Base-by-base conservation (phyloP, 768 basidiomycete genomes). In the Lactarius quietus region DNA sequence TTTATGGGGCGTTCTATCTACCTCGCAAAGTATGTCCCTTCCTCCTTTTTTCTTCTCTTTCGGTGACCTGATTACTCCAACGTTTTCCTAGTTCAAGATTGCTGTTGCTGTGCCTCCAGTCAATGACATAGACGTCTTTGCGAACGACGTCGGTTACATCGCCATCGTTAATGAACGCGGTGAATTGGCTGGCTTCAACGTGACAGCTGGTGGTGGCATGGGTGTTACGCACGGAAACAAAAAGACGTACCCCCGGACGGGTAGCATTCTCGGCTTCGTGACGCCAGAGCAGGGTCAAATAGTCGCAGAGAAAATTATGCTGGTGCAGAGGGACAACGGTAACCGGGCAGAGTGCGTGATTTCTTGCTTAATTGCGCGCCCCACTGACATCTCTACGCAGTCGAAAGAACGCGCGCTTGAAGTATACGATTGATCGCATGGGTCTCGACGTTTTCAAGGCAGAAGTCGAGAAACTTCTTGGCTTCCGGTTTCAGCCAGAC, bases 201-300 rank as follows among this genome's bases (percentile, higher is more conserved):
- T 99, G 59, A 77, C 88, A 18, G 81, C 93, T 52, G 97, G 97
- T 63, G 97, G 97, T 70, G 97, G 97, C 57, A 99, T 99, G 97
- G 97, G 97, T 76, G 97, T 98, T 51, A 98, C 97, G 1, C 96
- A 98, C 71, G 95, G 94, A 38, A 96, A 93, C 83, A 98, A 98
- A 81, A 95, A 97, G 81, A 98, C 97, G 0, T 98, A 98, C 75
- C 97, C 97, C 54, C 88, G 97, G 59, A 76, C 88, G 53, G 94
- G 86, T 31, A 88, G 89, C 71, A 78, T 97, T 55, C 84, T 99
- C 67, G 97, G 97, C 58, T 99, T 98, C 82, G 94, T 93, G 72
- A 92, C 90, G 1, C 78, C 85, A 6, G 93, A 95, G 59, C 89
- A 98, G 73, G 95, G 92, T 60, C 83, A 83, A 71, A 79, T 84